Conservation (phyloP, 2,329 filamentous ascomycete genomes). For the Fusarium robinianum region DNA sequence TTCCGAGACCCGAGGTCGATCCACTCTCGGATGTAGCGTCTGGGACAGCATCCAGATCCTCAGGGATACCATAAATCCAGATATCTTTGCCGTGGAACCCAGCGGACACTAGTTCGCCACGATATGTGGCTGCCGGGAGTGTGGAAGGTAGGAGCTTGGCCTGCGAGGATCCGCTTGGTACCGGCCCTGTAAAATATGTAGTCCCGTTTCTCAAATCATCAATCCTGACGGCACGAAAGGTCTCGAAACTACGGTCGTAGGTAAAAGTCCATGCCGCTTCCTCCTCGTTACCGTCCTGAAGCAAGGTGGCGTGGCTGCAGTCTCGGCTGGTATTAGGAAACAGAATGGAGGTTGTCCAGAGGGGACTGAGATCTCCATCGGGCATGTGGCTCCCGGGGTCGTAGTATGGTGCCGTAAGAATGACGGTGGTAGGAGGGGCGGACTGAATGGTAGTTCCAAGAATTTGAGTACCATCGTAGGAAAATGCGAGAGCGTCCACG, state of each 20-base stretch:
- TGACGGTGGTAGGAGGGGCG: slow-evolving; percentile 70
- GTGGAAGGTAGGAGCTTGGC: slow-evolving; percentile 70
- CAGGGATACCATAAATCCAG: slow-evolving; percentile 80
- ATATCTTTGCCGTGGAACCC: slow-evolving; percentile 74
- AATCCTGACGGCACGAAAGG: slow-evolving; percentile 75
- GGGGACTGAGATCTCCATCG: slow-evolving; percentile 70
- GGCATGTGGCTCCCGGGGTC: slow-evolving; percentile 69
- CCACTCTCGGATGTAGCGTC: slow-evolving; percentile 43
- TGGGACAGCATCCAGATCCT: slow-evolving; percentile 67
- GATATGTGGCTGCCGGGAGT: slow-evolving; percentile 68
- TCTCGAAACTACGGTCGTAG: slow-evolving; percentile 76
- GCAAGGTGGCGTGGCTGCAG: slow-evolving; percentile 75
- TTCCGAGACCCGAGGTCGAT: slow-evolving; percentile 34
- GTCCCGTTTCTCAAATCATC: slow-evolving; percentile 77
- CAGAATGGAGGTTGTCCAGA: slow-evolving; percentile 86
- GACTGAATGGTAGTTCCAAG: slow-evolving; percentile 73
- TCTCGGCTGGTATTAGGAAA: slow-evolving; percentile 81
- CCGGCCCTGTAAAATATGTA: slow-evolving; percentile 77
- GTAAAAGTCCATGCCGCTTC: slow-evolving; percentile 78
- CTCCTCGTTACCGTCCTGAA: slow-evolving; percentile 63
- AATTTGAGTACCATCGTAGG: slow-evolving; percentile 76
- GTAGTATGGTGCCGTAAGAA: slow-evolving; percentile 80
- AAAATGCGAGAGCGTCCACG: slow-evolving; percentile 76
- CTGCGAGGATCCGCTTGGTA: slow-evolving; percentile 55
- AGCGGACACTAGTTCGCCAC: slow-evolving; percentile 72